Evolutionary conservation across 305 asterid species (phyloP), one percentile per base, ranked within the genome.

Genomic region (Plantago coronopus): DNA sequence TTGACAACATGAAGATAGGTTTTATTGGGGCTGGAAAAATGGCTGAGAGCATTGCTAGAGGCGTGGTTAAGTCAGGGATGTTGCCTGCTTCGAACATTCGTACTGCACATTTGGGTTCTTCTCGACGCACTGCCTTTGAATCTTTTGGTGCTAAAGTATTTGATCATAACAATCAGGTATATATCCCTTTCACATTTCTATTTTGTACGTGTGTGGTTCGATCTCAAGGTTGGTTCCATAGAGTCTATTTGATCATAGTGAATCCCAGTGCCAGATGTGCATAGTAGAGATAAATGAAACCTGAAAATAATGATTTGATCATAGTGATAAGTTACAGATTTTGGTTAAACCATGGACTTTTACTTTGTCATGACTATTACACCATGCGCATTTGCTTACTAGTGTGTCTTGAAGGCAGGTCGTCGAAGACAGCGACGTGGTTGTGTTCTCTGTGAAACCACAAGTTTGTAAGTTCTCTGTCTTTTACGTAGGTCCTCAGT

Each of bases 1-100:
- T 64, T 12, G 97, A 86, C 23, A 65, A 83, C 17, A 82, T 69
- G 83, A 89, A 79, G 50, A 76, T 91, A 34, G 97, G 97, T 4
- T 91, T 91, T 46, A 79, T 91, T 34, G 97, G 98, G 59, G 97
- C 96, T 57, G 97, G 98, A 2, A 91, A 91, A 78, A 72, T 91
- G 91, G 97, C 97, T 7, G 98, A 89, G 74, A 89, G 95, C 85
- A 89, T 91, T 57, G 96, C 96, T 27, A 83, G 88, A 62, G 98
- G 98, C 27, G 87, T 84, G 6, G 87, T 86, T 61, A 80, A 80
- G 5, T 91, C 95, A 0, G 91, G 91, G 11, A 21, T 78, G 18
- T 65, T 91, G 71, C 94, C 94, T 38, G 86, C 89, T 78, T 74
- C 86, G 45, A 76, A 78, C 48, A 81, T 91, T 72, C 74, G 81